A percentile compares a stretch with the other conserved stretches of the same genome.
These are phyloP conservation scores for Yarrowia deformans DNA, from an alignment of 805 yeast species.

Conservation along the genomic window DNA sequence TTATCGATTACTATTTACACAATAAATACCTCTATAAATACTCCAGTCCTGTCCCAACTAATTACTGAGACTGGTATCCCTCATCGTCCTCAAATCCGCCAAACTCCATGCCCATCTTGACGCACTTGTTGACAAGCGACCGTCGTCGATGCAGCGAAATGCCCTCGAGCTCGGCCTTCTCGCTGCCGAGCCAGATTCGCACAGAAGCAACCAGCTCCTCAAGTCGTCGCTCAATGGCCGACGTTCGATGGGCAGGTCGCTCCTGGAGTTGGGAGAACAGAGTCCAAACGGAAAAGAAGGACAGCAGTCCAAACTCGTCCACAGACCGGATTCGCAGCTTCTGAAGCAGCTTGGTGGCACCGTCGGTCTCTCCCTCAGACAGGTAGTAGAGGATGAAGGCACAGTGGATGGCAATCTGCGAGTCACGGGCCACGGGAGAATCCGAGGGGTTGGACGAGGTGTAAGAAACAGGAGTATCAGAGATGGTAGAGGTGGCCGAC, in stretches of 20 bases:
- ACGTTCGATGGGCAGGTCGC: constrained; percentile 39
- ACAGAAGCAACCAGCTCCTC: constrained; percentile 46
- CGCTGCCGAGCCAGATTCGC: constrained; percentile 51
- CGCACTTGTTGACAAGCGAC: constrained; percentile 48
- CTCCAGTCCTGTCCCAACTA: background rate
- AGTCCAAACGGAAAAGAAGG: constrained; percentile 47
- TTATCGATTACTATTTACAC: constrained; percentile 29
- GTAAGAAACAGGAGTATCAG: constrained; percentile 32
- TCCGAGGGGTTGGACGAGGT: constrained; percentile 13
- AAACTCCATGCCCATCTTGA: constrained; percentile 47
- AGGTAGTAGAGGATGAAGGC: constrained; percentile 44
- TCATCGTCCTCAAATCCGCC: constrained; percentile 49
- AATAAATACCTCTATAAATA: constrained; percentile 38
- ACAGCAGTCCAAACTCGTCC: constrained; percentile 48
- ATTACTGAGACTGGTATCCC: constrained; percentile 43
- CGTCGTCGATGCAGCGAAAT: constrained; percentile 46
- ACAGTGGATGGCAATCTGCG: constrained; percentile 46
- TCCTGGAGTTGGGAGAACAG: constrained; percentile 43
- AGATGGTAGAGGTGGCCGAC: constrained; percentile 4
- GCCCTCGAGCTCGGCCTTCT: constrained; percentile 47
- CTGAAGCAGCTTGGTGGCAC: constrained; percentile 41
- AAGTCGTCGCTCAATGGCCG: constrained; percentile 40
- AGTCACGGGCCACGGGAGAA: constrained; percentile 43
- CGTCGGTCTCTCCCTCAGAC: constrained; percentile 37
- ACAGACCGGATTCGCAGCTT: constrained; percentile 39